phyloP scores from a whole-genome alignment of 805 yeast species.

The Candida methanosorbosa region DNA sequence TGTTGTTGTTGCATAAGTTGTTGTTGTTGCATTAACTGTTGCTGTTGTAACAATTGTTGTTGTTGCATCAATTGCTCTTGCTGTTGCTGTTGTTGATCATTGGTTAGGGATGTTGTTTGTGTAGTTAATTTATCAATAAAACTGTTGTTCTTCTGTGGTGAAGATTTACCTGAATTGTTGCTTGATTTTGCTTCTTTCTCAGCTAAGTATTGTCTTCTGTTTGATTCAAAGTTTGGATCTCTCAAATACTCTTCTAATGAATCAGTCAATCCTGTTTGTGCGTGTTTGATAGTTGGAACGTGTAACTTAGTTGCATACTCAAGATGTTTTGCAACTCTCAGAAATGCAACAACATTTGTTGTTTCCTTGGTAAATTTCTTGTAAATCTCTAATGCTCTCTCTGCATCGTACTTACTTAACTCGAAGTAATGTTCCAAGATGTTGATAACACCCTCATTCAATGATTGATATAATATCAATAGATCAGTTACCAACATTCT shows the following conservation, averaged over 20 bases:
- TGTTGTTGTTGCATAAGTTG: too few species aligned
- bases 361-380: constrained; percentile 81
- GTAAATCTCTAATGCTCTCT: constrained; percentile 76
- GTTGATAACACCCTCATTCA: constrained; percentile 95
- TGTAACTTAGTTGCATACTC: constrained; percentile 82
- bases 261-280: constrained; percentile 86
- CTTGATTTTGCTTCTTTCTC: constrained; percentile 41
- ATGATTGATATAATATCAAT: constrained; percentile 74
- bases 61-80: constrained; percentile 6
- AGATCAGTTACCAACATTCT: constrained; percentile 85
- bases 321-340: constrained; percentile 82
- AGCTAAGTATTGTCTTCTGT: constrained; percentile 67
- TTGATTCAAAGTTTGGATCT: constrained; percentile 77
- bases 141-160: not conserved
- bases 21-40: constrained; percentile 1
- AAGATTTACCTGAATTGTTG: not conserved
- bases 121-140: too few species aligned
- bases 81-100: constrained; percentile 6
- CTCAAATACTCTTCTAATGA: constrained; percentile 82
- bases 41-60: constrained; percentile 4
- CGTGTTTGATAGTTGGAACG: constrained; percentile 95
- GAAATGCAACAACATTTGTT: constrained; percentile 75
- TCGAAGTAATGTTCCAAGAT: constrained; percentile 92
- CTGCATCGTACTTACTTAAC: constrained; percentile 79
- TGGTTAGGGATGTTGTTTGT: constrained; percentile 6